A percentile compares a stretch with the other conserved stretches of the same genome.
Evolutionary conservation across 768 basidiomycete genomes (phyloP).

Genomic region (Leccinum broughii): DNA sequence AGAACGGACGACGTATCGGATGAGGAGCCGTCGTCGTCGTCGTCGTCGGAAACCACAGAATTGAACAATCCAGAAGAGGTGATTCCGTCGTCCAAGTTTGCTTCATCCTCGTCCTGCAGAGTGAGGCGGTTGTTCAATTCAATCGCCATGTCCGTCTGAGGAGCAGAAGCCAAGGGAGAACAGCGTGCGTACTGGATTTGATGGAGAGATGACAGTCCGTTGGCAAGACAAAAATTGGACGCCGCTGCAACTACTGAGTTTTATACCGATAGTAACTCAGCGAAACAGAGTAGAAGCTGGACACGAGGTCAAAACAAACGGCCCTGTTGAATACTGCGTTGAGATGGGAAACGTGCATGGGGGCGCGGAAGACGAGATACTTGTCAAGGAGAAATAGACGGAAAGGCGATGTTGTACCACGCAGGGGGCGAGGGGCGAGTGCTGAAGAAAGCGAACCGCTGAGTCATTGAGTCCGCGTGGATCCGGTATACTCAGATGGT

Average conservation of each 20-base stretch:
- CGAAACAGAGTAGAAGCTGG: slow-evolving; percentile 41
- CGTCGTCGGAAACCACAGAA: slow-evolving; percentile 20
- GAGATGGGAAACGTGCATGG: slow-evolving; percentile 26
- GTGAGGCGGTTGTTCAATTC: slow-evolving; percentile 25
- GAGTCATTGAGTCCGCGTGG: slow-evolving; percentile 31
- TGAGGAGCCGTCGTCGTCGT: slow-evolving; percentile 40
- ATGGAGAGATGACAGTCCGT: slow-evolving; percentile 35
- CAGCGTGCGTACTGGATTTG: slow-evolving; percentile 23
- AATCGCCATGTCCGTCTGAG: slow-evolving; percentile 29
- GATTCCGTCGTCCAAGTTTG: slow-evolving; percentile 10
- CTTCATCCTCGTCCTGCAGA: slow-evolving; percentile 22
- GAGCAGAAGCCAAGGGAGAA: slow-evolving; percentile 9
- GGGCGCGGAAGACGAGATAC: slow-evolving; percentile 16
- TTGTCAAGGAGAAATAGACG: slow-evolving; percentile 16
- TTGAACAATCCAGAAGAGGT: slow-evolving; percentile 12
- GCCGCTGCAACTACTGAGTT: slow-evolving; percentile 39
- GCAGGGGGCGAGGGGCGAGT: slow-evolving; percentile 5
- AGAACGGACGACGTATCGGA: slow-evolving; percentile 45
- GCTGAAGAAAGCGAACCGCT: slow-evolving; percentile 21
- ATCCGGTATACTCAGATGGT: slow-evolving; percentile 23
- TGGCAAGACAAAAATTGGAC: slow-evolving; percentile 40
- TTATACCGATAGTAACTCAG: slow-evolving; percentile 42
- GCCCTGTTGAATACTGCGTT: slow-evolving; percentile 29
- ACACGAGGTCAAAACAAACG: slow-evolving; percentile 37
- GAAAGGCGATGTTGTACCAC: slow-evolving; percentile 10